phyloP scores from a whole-genome alignment of 345 rosid species.

The Euphorbia tirucalli region DNA sequence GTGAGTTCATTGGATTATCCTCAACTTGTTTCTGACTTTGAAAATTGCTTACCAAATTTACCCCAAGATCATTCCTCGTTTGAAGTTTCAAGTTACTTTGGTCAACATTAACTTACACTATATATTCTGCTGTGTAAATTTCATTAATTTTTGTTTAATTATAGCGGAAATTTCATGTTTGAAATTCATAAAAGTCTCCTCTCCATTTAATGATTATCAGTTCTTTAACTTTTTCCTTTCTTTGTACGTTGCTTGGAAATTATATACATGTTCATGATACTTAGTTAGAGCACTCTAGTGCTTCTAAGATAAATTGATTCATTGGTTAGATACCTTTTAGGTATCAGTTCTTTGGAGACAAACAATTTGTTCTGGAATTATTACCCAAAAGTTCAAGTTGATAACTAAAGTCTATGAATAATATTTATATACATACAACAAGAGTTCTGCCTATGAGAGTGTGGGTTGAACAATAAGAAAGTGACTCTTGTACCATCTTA shows the following conservation, averaged over 20 bases:
- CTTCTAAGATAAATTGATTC: no score
- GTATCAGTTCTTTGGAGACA: no score
- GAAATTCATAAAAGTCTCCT: slow-evolving; percentile 13
- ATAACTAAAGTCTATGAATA: no score
- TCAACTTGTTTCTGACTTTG: slow-evolving; percentile 28
- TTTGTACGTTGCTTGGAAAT: not conserved
- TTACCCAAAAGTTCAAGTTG: no score
- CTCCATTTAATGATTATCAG: not conserved
- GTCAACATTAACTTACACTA: slow-evolving; percentile 27
- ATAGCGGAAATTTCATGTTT: slow-evolving; percentile 17
- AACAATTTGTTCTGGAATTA: no score
- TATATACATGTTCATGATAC: no score
- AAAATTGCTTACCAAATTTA: slow-evolving; percentile 31
- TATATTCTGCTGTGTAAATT: slow-evolving; percentile 29
- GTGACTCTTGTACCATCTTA: no score
- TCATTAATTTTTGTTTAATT: slow-evolving; percentile 4
- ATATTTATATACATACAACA: no score
- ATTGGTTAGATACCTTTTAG: no score
- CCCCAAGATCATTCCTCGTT: slow-evolving; percentile 29
- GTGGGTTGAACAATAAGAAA: no score
- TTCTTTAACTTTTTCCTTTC: not conserved
- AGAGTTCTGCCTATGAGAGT: no score
- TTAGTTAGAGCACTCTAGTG: no score
- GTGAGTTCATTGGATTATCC: slow-evolving; percentile 46
- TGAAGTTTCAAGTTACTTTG: slow-evolving; percentile 42